A percentile compares a stretch with the other conserved stretches of the same genome.
phyloP scores from a whole-genome alignment of 257 asterid species.

The Forsythia viridissima region DNA sequence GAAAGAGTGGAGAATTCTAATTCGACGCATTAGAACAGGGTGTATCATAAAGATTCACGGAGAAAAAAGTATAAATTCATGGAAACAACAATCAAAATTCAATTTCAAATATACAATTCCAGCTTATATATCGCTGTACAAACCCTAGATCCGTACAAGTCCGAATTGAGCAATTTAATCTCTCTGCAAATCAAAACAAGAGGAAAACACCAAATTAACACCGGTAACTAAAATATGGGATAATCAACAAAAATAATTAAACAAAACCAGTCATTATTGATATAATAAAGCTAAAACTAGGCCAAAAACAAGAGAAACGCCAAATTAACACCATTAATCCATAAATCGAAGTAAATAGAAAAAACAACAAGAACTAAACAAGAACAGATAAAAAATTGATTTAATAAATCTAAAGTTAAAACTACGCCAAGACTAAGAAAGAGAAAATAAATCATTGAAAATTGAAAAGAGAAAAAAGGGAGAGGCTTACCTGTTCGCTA shows the following conservation, averaged over 20 bases:
- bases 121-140: not conserved
- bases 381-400: not conserved
- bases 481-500: slow-evolving; percentile 19
- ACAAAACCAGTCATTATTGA: not conserved
- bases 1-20: slow-evolving; percentile 66
- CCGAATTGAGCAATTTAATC: slow-evolving; percentile 8
- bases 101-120: not conserved
- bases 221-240: not conserved
- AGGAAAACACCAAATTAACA: slow-evolving; percentile 4
- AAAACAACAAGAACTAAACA: not conserved
- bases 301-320: not conserved
- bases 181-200: slow-evolving; percentile 18
- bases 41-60: slow-evolving; percentile 32
- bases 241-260: not conserved
- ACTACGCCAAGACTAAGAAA: not conserved
- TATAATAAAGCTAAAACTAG: not conserved
- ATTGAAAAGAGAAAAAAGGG: not conserved
- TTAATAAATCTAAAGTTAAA: not conserved
- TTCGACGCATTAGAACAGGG: slow-evolving; percentile 44
- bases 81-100: not conserved
- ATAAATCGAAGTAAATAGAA: not conserved
- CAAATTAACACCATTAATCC: not conserved
- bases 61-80: slow-evolving; percentile 22
- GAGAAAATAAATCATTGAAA: not conserved
- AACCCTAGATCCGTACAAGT: slow-evolving; percentile 13